Conservation (phyloP, 2,329 filamentous ascomycete genomes). For the Aspergillus calidoustus region DNA sequence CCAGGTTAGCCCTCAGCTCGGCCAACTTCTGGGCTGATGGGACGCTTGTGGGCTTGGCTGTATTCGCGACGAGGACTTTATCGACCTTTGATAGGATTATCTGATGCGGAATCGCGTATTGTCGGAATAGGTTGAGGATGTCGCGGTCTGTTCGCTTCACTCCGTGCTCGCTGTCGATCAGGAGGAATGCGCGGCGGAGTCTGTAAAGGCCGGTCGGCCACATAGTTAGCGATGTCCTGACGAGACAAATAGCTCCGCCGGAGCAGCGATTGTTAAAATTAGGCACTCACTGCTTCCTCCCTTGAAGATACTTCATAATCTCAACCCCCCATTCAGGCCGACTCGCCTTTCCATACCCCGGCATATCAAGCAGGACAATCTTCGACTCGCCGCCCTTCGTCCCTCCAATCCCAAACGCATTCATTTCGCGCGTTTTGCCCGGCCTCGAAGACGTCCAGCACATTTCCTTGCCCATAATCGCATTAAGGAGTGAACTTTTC, state of each 20-base stretch:
- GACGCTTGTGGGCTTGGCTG: constrained; percentile 35
- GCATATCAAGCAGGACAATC: constrained; percentile 70
- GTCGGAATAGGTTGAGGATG: constrained; percentile 60
- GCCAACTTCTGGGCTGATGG: constrained; percentile 34
- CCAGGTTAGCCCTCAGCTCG: constrained; percentile 45
- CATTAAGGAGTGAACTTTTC: constrained; percentile 70
- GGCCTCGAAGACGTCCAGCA: constrained; percentile 64
- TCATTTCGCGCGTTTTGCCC: constrained; percentile 68
- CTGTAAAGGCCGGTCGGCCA: constrained; percentile 30
- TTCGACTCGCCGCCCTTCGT: constrained; percentile 48
- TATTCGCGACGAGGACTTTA: constrained; percentile 51
- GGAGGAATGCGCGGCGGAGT: constrained; percentile 65
- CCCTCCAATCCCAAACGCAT: constrained; percentile 66
- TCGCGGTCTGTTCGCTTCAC: constrained; percentile 64
- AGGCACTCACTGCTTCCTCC: constrained; percentile 60
- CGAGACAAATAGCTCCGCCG: neutral
- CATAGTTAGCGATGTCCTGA: neutral
- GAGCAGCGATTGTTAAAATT: neutral
- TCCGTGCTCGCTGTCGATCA: constrained; percentile 67
- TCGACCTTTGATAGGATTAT: constrained; percentile 71
- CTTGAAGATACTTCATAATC: constrained; percentile 69
- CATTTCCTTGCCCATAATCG: constrained; percentile 57
- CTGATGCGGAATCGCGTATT: constrained; percentile 65
- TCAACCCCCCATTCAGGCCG: constrained; percentile 66
- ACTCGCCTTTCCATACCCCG: constrained; percentile 70